Base-by-base conservation (phyloP, 805 yeast genomes). In the Isabelozyma gotoi region DNA sequence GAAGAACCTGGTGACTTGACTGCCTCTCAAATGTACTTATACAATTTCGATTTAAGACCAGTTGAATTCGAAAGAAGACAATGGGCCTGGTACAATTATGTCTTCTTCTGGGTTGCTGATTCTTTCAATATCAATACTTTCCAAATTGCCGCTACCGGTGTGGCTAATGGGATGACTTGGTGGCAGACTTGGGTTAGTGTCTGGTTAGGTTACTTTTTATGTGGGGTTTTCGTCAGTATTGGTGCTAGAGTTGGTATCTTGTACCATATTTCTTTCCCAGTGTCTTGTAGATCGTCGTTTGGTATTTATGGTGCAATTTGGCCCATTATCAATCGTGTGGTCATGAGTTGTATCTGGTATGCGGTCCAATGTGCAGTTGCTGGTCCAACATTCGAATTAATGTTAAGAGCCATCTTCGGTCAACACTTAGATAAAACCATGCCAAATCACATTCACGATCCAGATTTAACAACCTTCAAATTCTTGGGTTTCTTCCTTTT, bases 111-210 rank as follows among this genome's bases (percentile, higher is more conserved):
- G 97, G 63, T 89, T 45, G 89, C 96, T 0, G 97, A 89, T 60
- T 82, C 96, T 24, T 87, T 89, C 69, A 89, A 89, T 65, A 81
- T 89, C 59, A 88, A 87, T 62, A 88, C 96, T 5, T 88, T 92
- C 89, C 90, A 86, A 70, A 88, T 89, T 53, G 96, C 96, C 2
- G 82, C 92, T 7, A 85, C 96, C 0, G 96, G 96, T 55, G 65
- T 71, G 29, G 84, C 85, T 44, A 71, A 74, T 42, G 80, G 82
- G 17, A 68, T 89, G 65, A 78, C 84, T 14, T 88, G 96, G 96
- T 89, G 96, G 95, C 90, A 84, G 59, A 82, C 86, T 10, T 89
- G 96, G 95, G 67, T 89, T 32, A 79, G 94, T 1, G 94, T 89
- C 19, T 88, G 96, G 94, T 49, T 89, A 14, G 96, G 96, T 5